Conservation (phyloP, 1,284 basidiomycete species). For the Ceratobasidium sp. region DNA sequence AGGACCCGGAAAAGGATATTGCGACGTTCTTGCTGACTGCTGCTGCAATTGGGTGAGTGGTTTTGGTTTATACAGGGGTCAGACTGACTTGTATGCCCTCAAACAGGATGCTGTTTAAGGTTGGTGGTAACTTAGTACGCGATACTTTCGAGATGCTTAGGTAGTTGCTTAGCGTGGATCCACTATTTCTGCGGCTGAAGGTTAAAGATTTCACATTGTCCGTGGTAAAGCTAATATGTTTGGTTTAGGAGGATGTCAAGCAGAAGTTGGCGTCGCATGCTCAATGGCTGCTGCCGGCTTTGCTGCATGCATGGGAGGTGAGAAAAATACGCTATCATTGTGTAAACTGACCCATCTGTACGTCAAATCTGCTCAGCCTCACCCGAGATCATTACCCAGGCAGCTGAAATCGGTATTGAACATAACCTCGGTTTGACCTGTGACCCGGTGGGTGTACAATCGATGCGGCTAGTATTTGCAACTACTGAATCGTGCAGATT, state of each 20-base stretch:
- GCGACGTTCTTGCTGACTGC: slow-evolving; percentile 75
- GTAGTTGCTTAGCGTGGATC: slow-evolving; percentile 98
- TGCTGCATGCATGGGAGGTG: slow-evolving; percentile 91
- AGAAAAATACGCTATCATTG: slow-evolving; percentile 51
- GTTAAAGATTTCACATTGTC: slow-evolving; percentile 59
- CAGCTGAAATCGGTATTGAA: slow-evolving; percentile 93
- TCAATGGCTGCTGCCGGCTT: slow-evolving; percentile 74
- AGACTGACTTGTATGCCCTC: not conserved
- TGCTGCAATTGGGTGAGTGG: slow-evolving; percentile 48
- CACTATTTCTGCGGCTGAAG: slow-evolving; percentile 96
- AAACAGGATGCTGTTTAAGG: slow-evolving; percentile 91
- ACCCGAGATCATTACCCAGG: slow-evolving; percentile 75
- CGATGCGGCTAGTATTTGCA: not conserved
- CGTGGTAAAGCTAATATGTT: not conserved
- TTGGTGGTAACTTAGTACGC: not conserved
- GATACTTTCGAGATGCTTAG: slow-evolving; percentile 56
- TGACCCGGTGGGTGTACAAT: slow-evolving; percentile 87
- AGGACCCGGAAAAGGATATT: slow-evolving; percentile 88
- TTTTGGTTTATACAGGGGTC: not conserved
- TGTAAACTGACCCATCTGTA: not conserved
- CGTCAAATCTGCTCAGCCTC: slow-evolving; percentile 62
- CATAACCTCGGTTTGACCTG: slow-evolving; percentile 87
- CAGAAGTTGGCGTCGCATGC: slow-evolving; percentile 80
- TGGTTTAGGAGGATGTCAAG: slow-evolving; percentile 71
- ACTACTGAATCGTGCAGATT: slow-evolving; percentile 12